These are phyloP conservation scores for Wickerhamiella alocasiicola DNA, from an alignment of 805 yeast species.

Conservation along the genomic window DNA sequence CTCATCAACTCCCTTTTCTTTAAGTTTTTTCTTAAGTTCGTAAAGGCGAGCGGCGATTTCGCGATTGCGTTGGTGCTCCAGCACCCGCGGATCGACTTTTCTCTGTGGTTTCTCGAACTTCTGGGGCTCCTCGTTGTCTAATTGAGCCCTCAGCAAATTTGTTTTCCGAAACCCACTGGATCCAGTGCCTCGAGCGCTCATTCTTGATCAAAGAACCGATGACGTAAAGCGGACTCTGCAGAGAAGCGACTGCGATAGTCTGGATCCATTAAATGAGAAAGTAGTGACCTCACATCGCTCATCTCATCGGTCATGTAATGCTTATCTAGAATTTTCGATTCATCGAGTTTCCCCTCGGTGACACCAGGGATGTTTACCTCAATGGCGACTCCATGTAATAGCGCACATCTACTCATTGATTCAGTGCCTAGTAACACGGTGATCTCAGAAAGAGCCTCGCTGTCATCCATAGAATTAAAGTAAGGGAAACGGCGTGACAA, in stretches of 20 bases:
- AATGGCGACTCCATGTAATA: constrained; percentile 76
- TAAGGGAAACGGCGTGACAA: constrained; percentile 77
- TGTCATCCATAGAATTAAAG: constrained; percentile 87
- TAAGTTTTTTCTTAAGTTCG: constrained; percentile 10
- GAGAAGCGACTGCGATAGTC: constrained; percentile 60
- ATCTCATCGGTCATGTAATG: constrained; percentile 6
- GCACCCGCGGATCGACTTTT: constrained; percentile 19
- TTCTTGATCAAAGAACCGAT: constrained; percentile 40
- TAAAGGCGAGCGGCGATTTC: constrained; percentile 16
- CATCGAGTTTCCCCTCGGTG: constrained; percentile 32
- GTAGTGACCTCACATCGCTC: constrained; percentile 20
- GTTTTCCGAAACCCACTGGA: constrained; percentile 28
- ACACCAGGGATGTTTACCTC: constrained; percentile 51
- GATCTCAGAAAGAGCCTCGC: constrained; percentile 78
- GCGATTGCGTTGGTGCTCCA: constrained; percentile 24
- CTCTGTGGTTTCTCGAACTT: constrained; percentile 7
- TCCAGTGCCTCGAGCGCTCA: constrained; percentile 23
- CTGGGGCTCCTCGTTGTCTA: background rate
- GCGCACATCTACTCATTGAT: constrained; percentile 63
- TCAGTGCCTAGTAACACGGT: constrained; percentile 68
- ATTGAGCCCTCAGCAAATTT: constrained; percentile 16
- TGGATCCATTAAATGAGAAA: constrained; percentile 47
- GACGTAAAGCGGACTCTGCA: constrained; percentile 47
- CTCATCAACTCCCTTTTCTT: background rate
- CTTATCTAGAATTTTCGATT: constrained; percentile 31